Evolutionary conservation across 2,329 filamentous ascomycete genomes (phyloP), one percentile per base, ranked within the genome.

Genomic region (Plenodomus tracheiphilus): DNA sequence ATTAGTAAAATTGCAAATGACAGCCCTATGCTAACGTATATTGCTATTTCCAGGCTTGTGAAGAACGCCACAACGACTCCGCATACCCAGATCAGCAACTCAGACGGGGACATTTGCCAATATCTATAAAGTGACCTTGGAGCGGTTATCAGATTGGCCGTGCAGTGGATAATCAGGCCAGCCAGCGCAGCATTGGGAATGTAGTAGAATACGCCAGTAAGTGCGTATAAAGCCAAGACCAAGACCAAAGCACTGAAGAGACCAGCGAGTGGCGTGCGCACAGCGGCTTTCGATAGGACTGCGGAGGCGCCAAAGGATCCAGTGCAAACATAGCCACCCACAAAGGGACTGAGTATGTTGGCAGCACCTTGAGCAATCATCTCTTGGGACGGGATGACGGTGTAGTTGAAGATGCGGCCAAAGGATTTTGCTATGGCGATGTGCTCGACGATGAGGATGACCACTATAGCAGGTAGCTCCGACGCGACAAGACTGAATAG

Each of bases 351-450:
- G 8, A 97, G 79, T 39, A 96, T 78, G 67, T 97, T 97, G 20
- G 87, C 87, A 21, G 95, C 83, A 51, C 92, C 92, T 58, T 96
- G 96, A 18, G 90, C 92, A 40, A 97, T 88, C 76, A 97, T 84
- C 71, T 97, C 92, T 70, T 97, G 92, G 0, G 92, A 96, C 0
- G 92, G 91, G 59, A 96, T 85, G 66, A 97, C 96, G 13, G 84
- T 87, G 74, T 97, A 97, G 75, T 95, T 94, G 76, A 96, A 96
- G 58, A 95, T 83, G 49, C 92, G 83, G 10, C 92, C 92, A 58
- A 97, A 97, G 0, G 91, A 96, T 70, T 97, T 97, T 20, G 91
- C 90, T 56, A 97, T 96, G 41, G 92, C 91, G 62, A 97, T 95
- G 69, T 97, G 92, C 73, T 97, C 92, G 53, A 96, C 94, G 30